These are phyloP conservation scores for Daldinia eschscholtzii DNA, from an alignment of 2,329 filamentous ascomycete genomes.

Conservation along the genomic window DNA sequence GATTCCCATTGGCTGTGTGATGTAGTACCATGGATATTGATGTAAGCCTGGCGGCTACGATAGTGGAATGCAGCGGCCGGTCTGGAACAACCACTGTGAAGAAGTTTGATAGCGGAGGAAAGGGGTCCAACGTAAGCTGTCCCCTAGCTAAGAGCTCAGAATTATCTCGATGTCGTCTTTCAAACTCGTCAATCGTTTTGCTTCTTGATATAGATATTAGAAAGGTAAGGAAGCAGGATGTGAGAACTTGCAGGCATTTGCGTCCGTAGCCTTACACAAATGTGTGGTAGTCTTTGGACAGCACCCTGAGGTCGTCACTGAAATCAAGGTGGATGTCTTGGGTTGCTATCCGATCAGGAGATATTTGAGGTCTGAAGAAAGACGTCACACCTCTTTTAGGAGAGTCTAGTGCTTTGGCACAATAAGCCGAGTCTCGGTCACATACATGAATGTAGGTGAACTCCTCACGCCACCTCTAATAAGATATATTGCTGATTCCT, in stretches of 20 bases:
- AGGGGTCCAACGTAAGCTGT: constrained; percentile 11
- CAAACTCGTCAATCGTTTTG: constrained; percentile 8
- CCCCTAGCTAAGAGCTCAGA: constrained; percentile 3
- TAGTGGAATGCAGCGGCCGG: background rate
- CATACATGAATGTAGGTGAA: background rate
- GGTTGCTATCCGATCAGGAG: background rate
- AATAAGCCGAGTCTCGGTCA: background rate
- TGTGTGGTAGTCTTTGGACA: background rate
- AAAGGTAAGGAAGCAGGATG: background rate
- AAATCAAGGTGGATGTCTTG: background rate
- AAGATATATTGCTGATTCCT: background rate
- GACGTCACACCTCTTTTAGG: background rate
- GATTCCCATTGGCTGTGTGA: background rate
- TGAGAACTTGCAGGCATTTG: background rate
- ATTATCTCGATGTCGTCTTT: constrained; percentile 7
- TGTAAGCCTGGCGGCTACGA: background rate
- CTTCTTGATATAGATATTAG: constrained; percentile 3
- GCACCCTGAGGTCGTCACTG: background rate
- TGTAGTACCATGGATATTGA: background rate
- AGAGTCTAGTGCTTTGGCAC: background rate
- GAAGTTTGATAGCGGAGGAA: constrained; percentile 9
- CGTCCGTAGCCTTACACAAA: background rate
- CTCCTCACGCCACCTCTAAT: background rate
- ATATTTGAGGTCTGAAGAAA: background rate
- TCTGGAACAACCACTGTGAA: constrained; percentile 5